Percentiles rank a stretch among this genome's conserved stretches.
Evolutionary conservation across 2,329 filamentous ascomycete species (phyloP).

Genomic region (Paraphoma chrysanthemicola): DNA sequence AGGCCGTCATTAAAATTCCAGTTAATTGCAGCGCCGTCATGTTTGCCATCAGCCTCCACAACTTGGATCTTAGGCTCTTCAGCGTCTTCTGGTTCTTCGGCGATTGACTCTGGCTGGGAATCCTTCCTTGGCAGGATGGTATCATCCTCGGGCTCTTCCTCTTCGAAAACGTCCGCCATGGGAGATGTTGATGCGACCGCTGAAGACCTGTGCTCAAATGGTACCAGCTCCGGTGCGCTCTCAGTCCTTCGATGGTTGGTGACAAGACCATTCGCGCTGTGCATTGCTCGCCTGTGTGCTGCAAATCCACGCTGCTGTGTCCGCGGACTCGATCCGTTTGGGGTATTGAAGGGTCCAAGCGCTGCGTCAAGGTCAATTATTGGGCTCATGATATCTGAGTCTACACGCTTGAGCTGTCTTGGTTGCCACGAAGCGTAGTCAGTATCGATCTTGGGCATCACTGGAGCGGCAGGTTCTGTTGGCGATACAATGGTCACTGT

Average conservation of each 20-base stretch:
- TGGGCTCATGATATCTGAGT: slow-evolving; percentile 71
- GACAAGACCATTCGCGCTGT: slow-evolving; percentile 78
- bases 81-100: slow-evolving; percentile 46
- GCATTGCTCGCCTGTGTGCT: slow-evolving; percentile 69
- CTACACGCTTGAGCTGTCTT: slow-evolving; percentile 44
- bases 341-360: slow-evolving; percentile 89
- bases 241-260: slow-evolving; percentile 81
- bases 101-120: slow-evolving; percentile 14
- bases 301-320: slow-evolving; percentile 49
- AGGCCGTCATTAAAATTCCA: slow-evolving; percentile 52
- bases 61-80: slow-evolving; percentile 54
- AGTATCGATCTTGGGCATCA: slow-evolving; percentile 37
- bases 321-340: slow-evolving; percentile 70
- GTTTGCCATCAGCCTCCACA: slow-evolving; percentile 52
- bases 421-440: slow-evolving; percentile 48
- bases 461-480: slow-evolving; percentile 26
- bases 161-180: slow-evolving; percentile 88
- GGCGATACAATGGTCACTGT: slow-evolving; percentile 51
- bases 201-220: slow-evolving; percentile 67
- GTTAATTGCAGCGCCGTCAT: slow-evolving; percentile 51
- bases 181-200: slow-evolving; percentile 68
- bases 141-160: slow-evolving; percentile 72
- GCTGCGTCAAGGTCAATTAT: slow-evolving; percentile 96
- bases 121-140: slow-evolving; percentile 29
- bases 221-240: slow-evolving; percentile 79